A percentile compares a stretch with the other conserved stretches of the same genome.
Evolutionary conservation across 495 filamentous ascomycete species (phyloP).

Genomic region (Daldinia bambusicola): DNA sequence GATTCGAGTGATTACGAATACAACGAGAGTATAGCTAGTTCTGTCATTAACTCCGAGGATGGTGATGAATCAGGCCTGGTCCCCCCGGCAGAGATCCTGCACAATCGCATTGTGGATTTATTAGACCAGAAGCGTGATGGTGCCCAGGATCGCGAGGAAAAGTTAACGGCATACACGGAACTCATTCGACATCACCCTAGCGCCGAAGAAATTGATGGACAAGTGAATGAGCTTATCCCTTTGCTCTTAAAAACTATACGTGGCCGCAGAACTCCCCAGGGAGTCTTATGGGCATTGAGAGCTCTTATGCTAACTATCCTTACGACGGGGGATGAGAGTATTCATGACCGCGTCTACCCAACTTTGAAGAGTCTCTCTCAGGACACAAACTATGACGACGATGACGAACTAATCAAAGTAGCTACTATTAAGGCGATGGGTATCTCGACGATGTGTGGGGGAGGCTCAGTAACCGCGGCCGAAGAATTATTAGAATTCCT

Average conservation of each 20-base stretch:
- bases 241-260: slow-evolving; percentile 80
- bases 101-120: slow-evolving; percentile 80
- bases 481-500: slow-evolving; percentile 84
- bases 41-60: slow-evolving; percentile 63
- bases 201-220: slow-evolving; percentile 69
- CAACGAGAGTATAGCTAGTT: slow-evolving; percentile 56
- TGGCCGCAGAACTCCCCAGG: slow-evolving; percentile 74
- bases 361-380: slow-evolving; percentile 74
- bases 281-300: slow-evolving; percentile 75
- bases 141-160: slow-evolving; percentile 79
- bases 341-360: slow-evolving; percentile 72
- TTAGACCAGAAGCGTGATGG: slow-evolving; percentile 87
- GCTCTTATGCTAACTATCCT: slow-evolving; percentile 82
- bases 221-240: slow-evolving; percentile 71
- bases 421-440: slow-evolving; percentile 80
- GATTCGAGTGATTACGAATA: slow-evolving; percentile 62
- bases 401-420: slow-evolving; percentile 70
- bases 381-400: slow-evolving; percentile 64
- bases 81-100: slow-evolving; percentile 72
- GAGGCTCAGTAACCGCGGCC: slow-evolving; percentile 74
- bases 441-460: slow-evolving; percentile 79
- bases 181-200: slow-evolving; percentile 79
- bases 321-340: slow-evolving; percentile 73
- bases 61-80: slow-evolving; percentile 57
- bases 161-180: slow-evolving; percentile 73